A percentile compares a stretch with the other conserved stretches of the same genome.
phyloP scores from a whole-genome alignment of 192 early-diverging fungal genomes.

The Podila horticola region DNA sequence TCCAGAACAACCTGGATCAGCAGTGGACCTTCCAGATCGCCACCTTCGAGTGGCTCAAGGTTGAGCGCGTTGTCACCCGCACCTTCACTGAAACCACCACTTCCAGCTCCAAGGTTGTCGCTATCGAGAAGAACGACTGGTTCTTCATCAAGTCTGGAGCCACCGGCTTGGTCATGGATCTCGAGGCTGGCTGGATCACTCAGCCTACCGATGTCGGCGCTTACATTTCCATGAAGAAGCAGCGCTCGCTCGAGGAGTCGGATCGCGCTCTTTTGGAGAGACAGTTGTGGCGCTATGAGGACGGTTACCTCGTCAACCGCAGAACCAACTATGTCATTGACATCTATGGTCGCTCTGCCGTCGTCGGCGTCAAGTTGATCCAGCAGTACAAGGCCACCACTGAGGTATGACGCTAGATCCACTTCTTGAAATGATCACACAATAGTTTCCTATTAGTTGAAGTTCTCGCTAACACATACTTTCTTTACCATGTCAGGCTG shows the following conservation, averaged over 20 bases:
- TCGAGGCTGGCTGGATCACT: conserved; percentile 52
- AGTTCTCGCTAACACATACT: neutral
- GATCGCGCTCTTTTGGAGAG: conserved; percentile 35
- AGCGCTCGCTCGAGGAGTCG: conserved; percentile 35
- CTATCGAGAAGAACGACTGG: conserved; percentile 38
- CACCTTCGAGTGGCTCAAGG: conserved; percentile 24
- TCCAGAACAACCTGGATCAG: conserved; percentile 47
- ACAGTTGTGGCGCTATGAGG: conserved; percentile 45
- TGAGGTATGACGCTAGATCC: conserved; percentile 5
- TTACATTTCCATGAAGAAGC: conserved; percentile 53
- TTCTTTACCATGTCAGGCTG: conserved; percentile 12
- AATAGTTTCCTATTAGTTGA: neutral
- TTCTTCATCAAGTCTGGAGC: conserved; percentile 46
- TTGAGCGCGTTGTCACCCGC: conserved; percentile 16
- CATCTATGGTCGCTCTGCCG: conserved; percentile 44
- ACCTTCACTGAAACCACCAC: conserved; percentile 11
- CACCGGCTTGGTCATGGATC: conserved; percentile 42
- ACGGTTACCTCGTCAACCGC: conserved; percentile 50
- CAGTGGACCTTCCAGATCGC: conserved; percentile 42
- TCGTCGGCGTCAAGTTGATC: conserved; percentile 46
- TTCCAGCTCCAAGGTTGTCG: conserved; percentile 14
- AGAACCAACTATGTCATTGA: conserved; percentile 44
- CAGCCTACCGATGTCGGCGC: conserved; percentile 42
- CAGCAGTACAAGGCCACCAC: conserved; percentile 44
- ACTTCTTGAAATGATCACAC: neutral